phyloP scores from a whole-genome alignment of 305 asterid species.

The Lippia alba region DNA sequence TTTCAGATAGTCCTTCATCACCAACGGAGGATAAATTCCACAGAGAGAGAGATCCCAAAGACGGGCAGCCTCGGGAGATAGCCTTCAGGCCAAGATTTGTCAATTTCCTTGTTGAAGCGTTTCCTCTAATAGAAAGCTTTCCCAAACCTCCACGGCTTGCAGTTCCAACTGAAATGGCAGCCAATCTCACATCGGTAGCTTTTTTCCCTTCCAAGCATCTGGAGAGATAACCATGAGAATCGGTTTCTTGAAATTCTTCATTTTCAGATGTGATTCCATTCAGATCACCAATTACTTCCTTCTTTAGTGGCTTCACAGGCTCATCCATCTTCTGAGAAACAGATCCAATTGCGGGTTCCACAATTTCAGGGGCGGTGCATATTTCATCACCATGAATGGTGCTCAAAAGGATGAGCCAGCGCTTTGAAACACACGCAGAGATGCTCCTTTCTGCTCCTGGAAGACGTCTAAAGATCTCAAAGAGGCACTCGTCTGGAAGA shows the following conservation, averaged over 20 bases:
- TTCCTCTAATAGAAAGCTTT: conserved; percentile 85
- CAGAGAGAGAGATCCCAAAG: conserved; percentile 70
- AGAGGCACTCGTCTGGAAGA: conserved; percentile 98
- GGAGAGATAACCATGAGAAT: conserved; percentile 66
- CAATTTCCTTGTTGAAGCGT: conserved; percentile 55
- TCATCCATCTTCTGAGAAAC: conserved; percentile 34
- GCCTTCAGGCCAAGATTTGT: conserved; percentile 83
- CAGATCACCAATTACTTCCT: conserved; percentile 39
- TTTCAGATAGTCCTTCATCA: conserved; percentile 79
- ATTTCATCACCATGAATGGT: conserved; percentile 72
- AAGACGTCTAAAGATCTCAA: conserved; percentile 87
- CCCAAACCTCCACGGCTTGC: conserved; percentile 85
- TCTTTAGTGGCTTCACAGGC: conserved; percentile 40
- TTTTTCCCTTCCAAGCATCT: conserved; percentile 87
- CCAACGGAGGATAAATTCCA: conserved; percentile 71
- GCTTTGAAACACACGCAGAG: conserved; percentile 87
- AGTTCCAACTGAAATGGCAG: conserved; percentile 86
- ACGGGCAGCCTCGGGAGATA: conserved; percentile 83
- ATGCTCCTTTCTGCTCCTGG: conserved; percentile 72
- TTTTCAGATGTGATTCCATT: conserved; percentile 26
- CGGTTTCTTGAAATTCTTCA: conserved; percentile 43
- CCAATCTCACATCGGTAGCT: conserved; percentile 87
- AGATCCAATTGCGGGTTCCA: conserved; percentile 45
- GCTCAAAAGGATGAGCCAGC: conserved; percentile 91
- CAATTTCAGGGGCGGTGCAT: conserved; percentile 30